Evolutionary conservation across 345 rosid species (phyloP).

Genomic region (Crucihimalaya himalaica): DNA sequence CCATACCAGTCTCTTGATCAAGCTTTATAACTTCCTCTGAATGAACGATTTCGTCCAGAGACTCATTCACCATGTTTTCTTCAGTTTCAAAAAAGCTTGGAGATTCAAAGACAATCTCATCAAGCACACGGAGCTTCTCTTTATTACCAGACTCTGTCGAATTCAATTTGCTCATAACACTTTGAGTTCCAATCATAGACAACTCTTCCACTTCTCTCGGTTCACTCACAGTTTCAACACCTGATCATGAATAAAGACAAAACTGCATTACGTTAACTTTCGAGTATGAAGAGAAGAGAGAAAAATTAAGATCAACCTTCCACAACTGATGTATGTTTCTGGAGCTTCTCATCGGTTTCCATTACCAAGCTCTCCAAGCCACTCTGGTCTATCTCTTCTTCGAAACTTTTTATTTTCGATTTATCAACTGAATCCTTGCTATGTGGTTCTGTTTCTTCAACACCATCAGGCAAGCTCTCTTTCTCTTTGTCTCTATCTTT

Average conservation of each 20-base stretch:
- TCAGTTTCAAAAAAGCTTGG: slow-evolving; percentile 3
- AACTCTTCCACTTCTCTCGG: slow-evolving; percentile 9
- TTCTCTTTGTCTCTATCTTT: not conserved
- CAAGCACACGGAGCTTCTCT: slow-evolving; percentile 5
- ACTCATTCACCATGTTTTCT: not conserved
- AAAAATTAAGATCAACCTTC: slow-evolving; percentile 25
- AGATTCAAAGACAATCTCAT: slow-evolving; percentile 20
- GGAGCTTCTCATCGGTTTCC: slow-evolving; percentile 26
- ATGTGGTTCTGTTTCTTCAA: slow-evolving; percentile 15
- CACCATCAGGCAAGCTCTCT: slow-evolving; percentile 11
- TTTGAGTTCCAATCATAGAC: slow-evolving; percentile 1
- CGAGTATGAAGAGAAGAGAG: not conserved
- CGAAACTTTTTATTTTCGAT: not conserved
- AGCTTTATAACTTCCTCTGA: slow-evolving; percentile 15
- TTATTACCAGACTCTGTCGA: not conserved
- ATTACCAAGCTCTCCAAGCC: slow-evolving; percentile 2
- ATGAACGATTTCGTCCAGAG: not conserved
- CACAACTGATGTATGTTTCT: slow-evolving; percentile 2
- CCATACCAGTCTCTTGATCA: slow-evolving; percentile 13
- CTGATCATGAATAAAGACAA: not conserved
- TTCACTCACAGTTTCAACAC: slow-evolving; percentile 15
- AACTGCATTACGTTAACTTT: not conserved
- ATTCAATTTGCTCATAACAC: slow-evolving; percentile 4
- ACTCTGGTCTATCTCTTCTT: slow-evolving; percentile 7
- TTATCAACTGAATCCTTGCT: not conserved